Percentiles rank a stretch among this genome's conserved stretches.
These are phyloP conservation scores for Erysiphe pulchra DNA, from an alignment of 2,329 filamentous ascomycete genomes.

Conservation along the genomic window DNA sequence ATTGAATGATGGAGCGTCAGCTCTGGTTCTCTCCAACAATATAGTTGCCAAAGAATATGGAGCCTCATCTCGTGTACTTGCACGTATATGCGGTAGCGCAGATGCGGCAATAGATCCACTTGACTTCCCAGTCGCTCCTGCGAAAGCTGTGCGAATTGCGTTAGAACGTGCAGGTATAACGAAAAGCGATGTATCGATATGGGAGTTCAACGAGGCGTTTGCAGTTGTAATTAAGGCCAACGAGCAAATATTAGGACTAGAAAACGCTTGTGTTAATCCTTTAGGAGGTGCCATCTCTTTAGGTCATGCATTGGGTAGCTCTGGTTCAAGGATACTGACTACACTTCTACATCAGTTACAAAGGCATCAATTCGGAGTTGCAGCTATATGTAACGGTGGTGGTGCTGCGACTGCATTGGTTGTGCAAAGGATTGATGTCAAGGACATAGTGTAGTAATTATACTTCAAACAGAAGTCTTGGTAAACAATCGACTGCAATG, in stretches of 20 bases:
- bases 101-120: slow-evolving; percentile 80
- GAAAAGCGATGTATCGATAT: slow-evolving; percentile 74
- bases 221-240: slow-evolving; percentile 89
- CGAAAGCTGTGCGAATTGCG: slow-evolving; percentile 77
- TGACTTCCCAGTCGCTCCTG: slow-evolving; percentile 81
- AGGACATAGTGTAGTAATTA: background rate
- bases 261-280: slow-evolving; percentile 59
- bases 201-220: slow-evolving; percentile 98
- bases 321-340: slow-evolving; percentile 70
- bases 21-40: slow-evolving; percentile 62
- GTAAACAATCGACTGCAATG: too few relatives aligned
- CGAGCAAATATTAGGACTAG: slow-evolving; percentile 38
- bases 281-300: slow-evolving; percentile 79
- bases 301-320: slow-evolving; percentile 81
- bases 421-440: slow-evolving; percentile 47
- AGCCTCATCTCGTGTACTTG: slow-evolving; percentile 53
- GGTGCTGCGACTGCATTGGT: slow-evolving; percentile 80
- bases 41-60: slow-evolving; percentile 62
- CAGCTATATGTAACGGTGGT: slow-evolving; percentile 90
- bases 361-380: slow-evolving; percentile 75
- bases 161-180: slow-evolving; percentile 72
- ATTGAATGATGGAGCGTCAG: slow-evolving; percentile 83
- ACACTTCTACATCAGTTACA: slow-evolving; percentile 80
- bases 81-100: slow-evolving; percentile 59
- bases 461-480: background rate